Evolutionary conservation across 2,329 filamentous ascomycete species (phyloP).

Genomic region (Arachnomyces sp.): DNA sequence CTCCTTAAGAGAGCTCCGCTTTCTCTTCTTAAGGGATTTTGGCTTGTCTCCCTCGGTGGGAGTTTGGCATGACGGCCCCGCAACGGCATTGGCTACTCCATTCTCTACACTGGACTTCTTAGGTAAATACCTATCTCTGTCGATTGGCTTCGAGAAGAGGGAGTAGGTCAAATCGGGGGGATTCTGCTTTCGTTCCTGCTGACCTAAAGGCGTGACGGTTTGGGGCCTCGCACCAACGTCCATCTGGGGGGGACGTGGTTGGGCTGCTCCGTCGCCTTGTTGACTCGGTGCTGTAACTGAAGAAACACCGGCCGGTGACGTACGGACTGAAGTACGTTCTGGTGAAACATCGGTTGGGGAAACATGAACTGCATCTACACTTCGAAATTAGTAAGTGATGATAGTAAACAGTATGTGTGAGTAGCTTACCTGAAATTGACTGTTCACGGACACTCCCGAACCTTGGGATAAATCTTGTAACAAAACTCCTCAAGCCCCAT

Average conservation of each 20-base stretch:
- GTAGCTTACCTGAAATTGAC: not conserved
- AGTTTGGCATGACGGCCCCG: not conserved
- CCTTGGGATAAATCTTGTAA: slow-evolving; percentile 22
- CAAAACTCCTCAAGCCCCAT: slow-evolving; percentile 25
- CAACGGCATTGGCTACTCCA: not conserved
- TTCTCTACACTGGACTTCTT: slow-evolving; percentile 1
- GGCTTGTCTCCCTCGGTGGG: not conserved
- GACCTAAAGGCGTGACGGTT: slow-evolving; percentile 4
- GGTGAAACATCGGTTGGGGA: too few relatives aligned
- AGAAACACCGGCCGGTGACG: too few relatives aligned
- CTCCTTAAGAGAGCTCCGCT: slow-evolving; percentile 29
- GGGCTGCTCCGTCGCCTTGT: too few relatives aligned
- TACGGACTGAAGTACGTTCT: too few relatives aligned
- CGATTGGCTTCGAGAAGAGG: slow-evolving; percentile 20
- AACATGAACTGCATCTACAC: too few relatives aligned
- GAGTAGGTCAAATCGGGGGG: slow-evolving; percentile 18
- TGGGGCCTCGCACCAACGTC: not conserved
- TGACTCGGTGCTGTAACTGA: too few relatives aligned
- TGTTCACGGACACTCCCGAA: slow-evolving; percentile 17
- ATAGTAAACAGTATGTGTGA: too few relatives aligned
- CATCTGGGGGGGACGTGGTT: slow-evolving; percentile 8
- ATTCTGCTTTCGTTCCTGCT: slow-evolving; percentile 11
- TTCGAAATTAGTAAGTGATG: too few relatives aligned
- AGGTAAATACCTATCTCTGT: slow-evolving; percentile 9
- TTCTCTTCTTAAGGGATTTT: slow-evolving; percentile 26